Evolutionary conservation across 2,329 filamentous ascomycete species (phyloP).

Genomic region (Phaeoacremonium minimum): DNA sequence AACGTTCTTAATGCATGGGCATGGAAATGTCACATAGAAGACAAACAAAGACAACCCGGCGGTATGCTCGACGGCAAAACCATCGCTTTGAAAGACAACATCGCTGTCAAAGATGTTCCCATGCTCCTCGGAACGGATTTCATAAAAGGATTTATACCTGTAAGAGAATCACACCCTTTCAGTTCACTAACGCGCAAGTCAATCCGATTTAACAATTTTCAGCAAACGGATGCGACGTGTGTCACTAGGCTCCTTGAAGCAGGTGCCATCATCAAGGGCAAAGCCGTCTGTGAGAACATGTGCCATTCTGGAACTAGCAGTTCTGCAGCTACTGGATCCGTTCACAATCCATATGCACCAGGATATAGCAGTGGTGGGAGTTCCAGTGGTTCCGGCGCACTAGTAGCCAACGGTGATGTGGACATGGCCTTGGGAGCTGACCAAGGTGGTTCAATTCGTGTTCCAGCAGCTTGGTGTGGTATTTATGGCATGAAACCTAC

Average conservation of each 20-base stretch:
- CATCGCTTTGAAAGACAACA: slow-evolving; percentile 43
- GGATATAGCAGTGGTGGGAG: slow-evolving; percentile 44
- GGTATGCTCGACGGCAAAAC: slow-evolving; percentile 31
- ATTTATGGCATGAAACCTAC: not conserved
- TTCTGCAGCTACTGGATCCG: slow-evolving; percentile 37
- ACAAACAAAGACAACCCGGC: slow-evolving; percentile 20
- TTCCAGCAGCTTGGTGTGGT: not conserved
- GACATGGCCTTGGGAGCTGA: slow-evolving; percentile 14
- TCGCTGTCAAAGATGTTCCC: slow-evolving; percentile 36
- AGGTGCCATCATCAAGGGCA: slow-evolving; percentile 35
- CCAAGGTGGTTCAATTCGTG: not conserved
- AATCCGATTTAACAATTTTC: too few relatives aligned
- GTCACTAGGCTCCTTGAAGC: slow-evolving; percentile 34
- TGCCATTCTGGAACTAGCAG: slow-evolving; percentile 34
- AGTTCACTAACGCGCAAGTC: too few relatives aligned
- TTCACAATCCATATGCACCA: slow-evolving; percentile 39
- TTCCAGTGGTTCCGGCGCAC: slow-evolving; percentile 33
- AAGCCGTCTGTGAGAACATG: slow-evolving; percentile 42
- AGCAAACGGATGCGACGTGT: slow-evolving; percentile 37
- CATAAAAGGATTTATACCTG: slow-evolving; percentile 31
- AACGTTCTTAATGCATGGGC: slow-evolving; percentile 37
- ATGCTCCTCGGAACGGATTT: slow-evolving; percentile 34
- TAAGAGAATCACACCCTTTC: too few relatives aligned
- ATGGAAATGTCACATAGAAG: slow-evolving; percentile 26
- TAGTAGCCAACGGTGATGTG: slow-evolving; percentile 30